Conservation (phyloP, 805 yeast species). For the Kuraishia borneana region DNA sequence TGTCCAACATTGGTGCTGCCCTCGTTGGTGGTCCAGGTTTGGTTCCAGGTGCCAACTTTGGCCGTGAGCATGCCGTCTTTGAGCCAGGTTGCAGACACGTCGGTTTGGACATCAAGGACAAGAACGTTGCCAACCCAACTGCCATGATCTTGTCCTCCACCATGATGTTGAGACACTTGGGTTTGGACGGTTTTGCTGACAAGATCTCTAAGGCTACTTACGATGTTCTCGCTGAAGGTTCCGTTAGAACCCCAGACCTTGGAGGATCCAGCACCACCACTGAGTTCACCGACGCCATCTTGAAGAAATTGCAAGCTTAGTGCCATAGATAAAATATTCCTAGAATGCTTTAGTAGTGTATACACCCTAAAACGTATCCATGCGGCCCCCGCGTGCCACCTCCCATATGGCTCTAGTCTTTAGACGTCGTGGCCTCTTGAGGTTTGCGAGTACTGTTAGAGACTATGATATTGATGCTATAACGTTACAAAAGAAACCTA, state of each 20-base stretch:
- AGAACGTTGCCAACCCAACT: slow-evolving; percentile 94
- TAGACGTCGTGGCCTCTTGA: too few species aligned
- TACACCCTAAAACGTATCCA: too few species aligned
- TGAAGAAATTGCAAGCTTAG: slow-evolving; percentile 46
- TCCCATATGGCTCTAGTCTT: too few species aligned
- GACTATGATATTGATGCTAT: slow-evolving; percentile 4
- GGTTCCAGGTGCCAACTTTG: slow-evolving; percentile 97
- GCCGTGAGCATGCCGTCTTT: slow-evolving; percentile 94
- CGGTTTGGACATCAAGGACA: slow-evolving; percentile 91
- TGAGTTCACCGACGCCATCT: slow-evolving; percentile 88
- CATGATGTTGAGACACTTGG: slow-evolving; percentile 91
- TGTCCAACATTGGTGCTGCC: slow-evolving; percentile 97
- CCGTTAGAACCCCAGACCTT: slow-evolving; percentile 75
- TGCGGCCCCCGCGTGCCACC: too few species aligned
- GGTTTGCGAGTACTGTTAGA: not conserved
- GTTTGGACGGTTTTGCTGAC: slow-evolving; percentile 75
- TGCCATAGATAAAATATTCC: too few species aligned
- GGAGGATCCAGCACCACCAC: slow-evolving; percentile 87
- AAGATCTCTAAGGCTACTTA: slow-evolving; percentile 83
- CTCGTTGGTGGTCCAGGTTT: slow-evolving; percentile 96
- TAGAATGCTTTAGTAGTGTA: too few species aligned
- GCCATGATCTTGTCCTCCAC: slow-evolving; percentile 90
- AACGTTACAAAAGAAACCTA: slow-evolving; percentile 4
- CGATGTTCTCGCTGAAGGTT: slow-evolving; percentile 83
- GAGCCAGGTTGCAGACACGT: slow-evolving; percentile 99